Base-by-base conservation (phyloP, 2,329 filamentous ascomycete genomes). In the Fusarium devonianum region DNA sequence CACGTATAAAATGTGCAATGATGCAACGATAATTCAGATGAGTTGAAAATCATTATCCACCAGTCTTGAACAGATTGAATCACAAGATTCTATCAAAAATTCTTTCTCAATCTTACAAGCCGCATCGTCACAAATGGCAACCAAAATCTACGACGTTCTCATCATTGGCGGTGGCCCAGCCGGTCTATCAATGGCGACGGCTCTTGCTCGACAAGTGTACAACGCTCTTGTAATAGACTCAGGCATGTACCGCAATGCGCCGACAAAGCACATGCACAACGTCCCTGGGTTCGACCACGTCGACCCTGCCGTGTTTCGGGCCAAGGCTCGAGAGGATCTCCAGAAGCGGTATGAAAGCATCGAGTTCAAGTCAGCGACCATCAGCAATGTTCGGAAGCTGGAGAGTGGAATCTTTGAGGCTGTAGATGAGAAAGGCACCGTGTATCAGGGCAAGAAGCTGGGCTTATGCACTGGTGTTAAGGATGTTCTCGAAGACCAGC, bases 141-240 rank as follows among this genome's bases (percentile, higher is more conserved):
- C 53, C 0, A 66, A 65, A 11, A 55, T 72, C 49, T 78, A 76
- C 64, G 79, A 82, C 62, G 77, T 74, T 16, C 74, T 83, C 42
- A 71, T 83, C 49, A 72, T 83, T 26, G 80, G 80, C 30, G 79
- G 76, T 35, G 80, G 80, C 2, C 79, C 80, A 4, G 74, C 77
- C 1, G 80, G 80, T 11, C 72, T 83, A 3, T 73, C 75, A 30
- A 71, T 74, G 8, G 73, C 79, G 21, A 71, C 73, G 18, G 68
- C 70, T 29, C 73, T 83, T 16, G 78, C 76, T 3, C 78, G 81
- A 14, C 78, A 81, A 32, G 70, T 74, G 13, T 73, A 77, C 50
- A 75, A 67, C 2, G 73, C 76, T 0, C 63, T 81, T 7, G 65
- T 84, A 30, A 73, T 83, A 45, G 79, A 82, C 67, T 78, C 74